Evolutionary conservation across 2,329 filamentous ascomycete genomes (phyloP), one percentile per base, ranked within the genome.

Genomic region (Chaetoscypha palmicola): DNA sequence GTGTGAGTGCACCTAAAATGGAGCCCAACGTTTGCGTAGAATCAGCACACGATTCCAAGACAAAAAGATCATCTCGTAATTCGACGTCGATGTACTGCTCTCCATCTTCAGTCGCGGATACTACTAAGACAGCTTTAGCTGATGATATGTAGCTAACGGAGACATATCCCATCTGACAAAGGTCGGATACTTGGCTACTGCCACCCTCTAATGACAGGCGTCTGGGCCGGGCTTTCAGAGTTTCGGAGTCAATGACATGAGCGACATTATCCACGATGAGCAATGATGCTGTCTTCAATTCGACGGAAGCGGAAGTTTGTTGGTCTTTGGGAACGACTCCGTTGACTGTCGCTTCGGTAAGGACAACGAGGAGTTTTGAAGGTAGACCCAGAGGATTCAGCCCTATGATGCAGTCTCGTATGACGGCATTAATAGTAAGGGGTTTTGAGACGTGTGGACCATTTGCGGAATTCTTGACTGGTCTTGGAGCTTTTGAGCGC

Each of bases 41-140:
- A 64, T 98, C 92, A 22, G 92, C 92, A 58, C 94, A 98, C 1
- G 90, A 94, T 64, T 98, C 92, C 5, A 98, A 68, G 24, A 98
- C 82, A 41, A 98, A 72, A 1, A 98, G 72, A 52, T 94, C 84
- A 58, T 95, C 90, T 48, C 79, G 79, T 36, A 97, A 68, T 51
- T 94, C 86, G 1, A 96, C 73, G 53, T 92, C 83, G 11, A 96
- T 65, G 31, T 79, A 76, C 51, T 81, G 83, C 22, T 79, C 72
- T 1, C 73, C 76, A 26, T 80, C 74, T 1, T 69, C 68, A 2
- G 70, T 70, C 31, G 74, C 69, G 8, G 42, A 52, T 22, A 90
- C 69, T 36, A 78, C 76, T 2, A 92, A 71, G 2, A 69, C 68
- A 1, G 80, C 76, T 49, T 80, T 84, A 0, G 90, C 89, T 2